Evolutionary conservation across 371 early-diverging fungal species (phyloP), one percentile per base, ranked within the genome.

Genomic region (Mucor irregularis): DNA sequence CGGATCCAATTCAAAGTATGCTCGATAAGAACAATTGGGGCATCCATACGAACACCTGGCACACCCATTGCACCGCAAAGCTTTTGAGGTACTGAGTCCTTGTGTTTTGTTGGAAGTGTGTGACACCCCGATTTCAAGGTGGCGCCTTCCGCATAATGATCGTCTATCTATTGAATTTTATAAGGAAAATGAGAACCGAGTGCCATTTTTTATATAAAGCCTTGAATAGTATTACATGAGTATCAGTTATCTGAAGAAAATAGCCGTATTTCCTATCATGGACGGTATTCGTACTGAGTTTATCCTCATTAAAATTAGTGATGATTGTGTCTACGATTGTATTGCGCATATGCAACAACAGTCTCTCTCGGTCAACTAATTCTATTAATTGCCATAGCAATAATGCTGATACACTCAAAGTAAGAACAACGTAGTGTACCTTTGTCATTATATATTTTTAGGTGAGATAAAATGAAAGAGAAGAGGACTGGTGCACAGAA

Each of bases 241-340:
- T 67, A 61, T 90, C 90, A 0, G 89, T 88, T n/a, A 90, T 84
- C 49, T 90, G 90, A 33, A 90, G 57, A 56, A 86, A 90, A 31
- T 73, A 73, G 0, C 83, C 83, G 37, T 65, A 46, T 24, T 43
- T 39, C 9, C 24, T 44, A n/a, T 39, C 51, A 39, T 48, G 24
- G 10, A 40, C 14, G 13, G 38, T n/a, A 8, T 22, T 10, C 8
- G 22, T 13, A n/a, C 26, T 17, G 21, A 5, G 4, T 35, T 33
- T 24, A 28, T 53, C 17, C n/a, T n/a, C n/a, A n/a, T n/a, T n/a
- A n/a, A n/a, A n/a, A n/a, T n/a, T n/a, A n/a, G n/a, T n/a, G n/a
- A n/a, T n/a, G n/a, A n/a, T n/a, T n/a, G n/a, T n/a, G n/a, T n/a
- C n/a, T n/a, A n/a, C n/a, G n/a, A n/a, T n/a, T n/a, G n/a, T n/a